phyloP scores from a whole-genome alignment of 1,139 yeast species.

The Meyerozyma sp. region DNA sequence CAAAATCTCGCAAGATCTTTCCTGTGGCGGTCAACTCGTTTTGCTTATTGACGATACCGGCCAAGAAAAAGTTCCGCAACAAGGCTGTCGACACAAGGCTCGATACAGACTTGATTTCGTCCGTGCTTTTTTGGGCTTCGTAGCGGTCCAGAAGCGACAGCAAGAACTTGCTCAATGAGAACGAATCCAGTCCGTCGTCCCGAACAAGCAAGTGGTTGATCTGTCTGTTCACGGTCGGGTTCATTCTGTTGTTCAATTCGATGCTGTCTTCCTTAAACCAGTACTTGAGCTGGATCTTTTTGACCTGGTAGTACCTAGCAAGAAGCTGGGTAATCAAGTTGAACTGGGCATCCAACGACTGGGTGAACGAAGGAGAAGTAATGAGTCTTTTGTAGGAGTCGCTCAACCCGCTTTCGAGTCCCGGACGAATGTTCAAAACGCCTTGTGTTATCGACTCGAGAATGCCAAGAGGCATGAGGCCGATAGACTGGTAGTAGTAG shows the following conservation, averaged over 20 bases:
- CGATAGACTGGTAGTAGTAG: slow-evolving; percentile 75
- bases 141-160: slow-evolving; percentile 11
- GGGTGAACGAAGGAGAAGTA: slow-evolving; percentile 37
- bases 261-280: slow-evolving; percentile 53
- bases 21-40: slow-evolving; percentile 54
- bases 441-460: slow-evolving; percentile 70
- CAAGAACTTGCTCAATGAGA: slow-evolving; percentile 10
- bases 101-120: slow-evolving; percentile 23
- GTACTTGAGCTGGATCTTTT: slow-evolving; percentile 51
- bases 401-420: slow-evolving; percentile 62
- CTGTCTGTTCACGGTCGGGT: slow-evolving; percentile 39
- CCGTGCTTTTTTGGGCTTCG: slow-evolving; percentile 11
- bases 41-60: slow-evolving; percentile 48
- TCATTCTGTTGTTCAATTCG: slow-evolving; percentile 48
- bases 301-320: slow-evolving; percentile 82
- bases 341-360: slow-evolving; percentile 54
- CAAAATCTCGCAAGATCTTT: slow-evolving; percentile 36
- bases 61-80: slow-evolving; percentile 52
- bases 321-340: slow-evolving; percentile 68
- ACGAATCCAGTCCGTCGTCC: slow-evolving; percentile 12
- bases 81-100: slow-evolving; percentile 53
- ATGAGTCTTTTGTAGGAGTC: slow-evolving; percentile 56
- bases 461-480: slow-evolving; percentile 61
- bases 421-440: slow-evolving; percentile 56
- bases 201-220: slow-evolving; percentile 31